Base-by-base conservation (phyloP, 2,329 filamentous ascomycete genomes). In the Diaporthe batatas region DNA sequence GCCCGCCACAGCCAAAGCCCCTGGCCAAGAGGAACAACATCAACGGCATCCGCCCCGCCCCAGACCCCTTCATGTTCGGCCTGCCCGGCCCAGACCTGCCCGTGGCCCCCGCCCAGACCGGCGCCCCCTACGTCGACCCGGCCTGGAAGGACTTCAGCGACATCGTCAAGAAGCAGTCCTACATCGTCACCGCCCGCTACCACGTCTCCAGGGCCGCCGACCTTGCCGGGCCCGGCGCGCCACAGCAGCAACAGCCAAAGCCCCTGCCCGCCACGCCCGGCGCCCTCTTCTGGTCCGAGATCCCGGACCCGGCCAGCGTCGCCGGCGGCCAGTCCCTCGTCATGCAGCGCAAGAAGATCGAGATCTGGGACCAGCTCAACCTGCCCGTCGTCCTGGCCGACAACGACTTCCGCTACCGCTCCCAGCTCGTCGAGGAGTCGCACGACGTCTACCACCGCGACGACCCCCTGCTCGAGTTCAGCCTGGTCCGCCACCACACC, bases 211-310 rank as follows among this genome's bases (percentile, higher is more conserved):
- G 82, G 64, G 83, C 88, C 39, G 79, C 79, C 5, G 84, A 89
- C 73, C 85, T 90, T 76, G 85, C 85, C 25, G 42, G 7, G 8
- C 21, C 44, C 21, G 79, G 79, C 3, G 74, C 76, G 14, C 78
- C 78, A 1, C 74, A 79, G 71, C 82, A 51, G n/a, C 42, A 44
- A 16, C 34, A 36, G 34, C 34, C 7, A 10, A 70, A 55, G 18
- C n/a, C 62, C 23, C 68, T 59, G 7, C 21, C 36, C 0, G 11
- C 64, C 11, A 70, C 55, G 0, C 81, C 82, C 0, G 89, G 88
- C 23, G 84, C 86, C 4, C 78, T 92, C 72, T 82, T 86, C 57
- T 92, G 89, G 88, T 86, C 83, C 7, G 90, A 91, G 75, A 84
- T 91, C 57, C 90, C 90, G 1, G 90, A 91, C 74, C 89, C 89